These are phyloP conservation scores for Boletus patriciae DNA, from an alignment of 768 basidiomycete species.

Conservation along the genomic window DNA sequence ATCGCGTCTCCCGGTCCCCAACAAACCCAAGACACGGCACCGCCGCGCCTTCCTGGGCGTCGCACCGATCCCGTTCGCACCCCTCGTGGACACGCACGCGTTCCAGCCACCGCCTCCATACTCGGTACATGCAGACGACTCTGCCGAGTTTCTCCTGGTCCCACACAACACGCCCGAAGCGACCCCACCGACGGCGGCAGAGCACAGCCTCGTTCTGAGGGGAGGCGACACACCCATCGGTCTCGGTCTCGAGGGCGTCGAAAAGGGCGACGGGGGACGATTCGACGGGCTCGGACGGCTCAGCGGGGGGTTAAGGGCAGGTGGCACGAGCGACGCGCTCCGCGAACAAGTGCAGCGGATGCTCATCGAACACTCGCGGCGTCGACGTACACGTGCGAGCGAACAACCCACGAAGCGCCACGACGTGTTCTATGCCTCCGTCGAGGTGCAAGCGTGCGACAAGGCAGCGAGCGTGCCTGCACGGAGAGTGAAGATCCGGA, in stretches of 20 bases:
- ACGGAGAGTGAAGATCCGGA: conserved; percentile 9
- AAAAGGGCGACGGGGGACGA: conserved; percentile 22
- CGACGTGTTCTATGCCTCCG: conserved; percentile 31
- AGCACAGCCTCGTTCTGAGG: not conserved
- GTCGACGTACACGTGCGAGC: conserved; percentile 17
- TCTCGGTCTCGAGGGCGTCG: conserved; percentile 29
- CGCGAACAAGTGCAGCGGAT: conserved; percentile 22
- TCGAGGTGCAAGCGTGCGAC: conserved; percentile 8
- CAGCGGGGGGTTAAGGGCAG: conserved; percentile 26
- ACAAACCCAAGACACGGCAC: conserved; percentile 15
- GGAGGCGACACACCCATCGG: conserved; percentile 12
- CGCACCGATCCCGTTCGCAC: conserved; percentile 28
- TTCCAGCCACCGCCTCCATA: conserved; percentile 31
- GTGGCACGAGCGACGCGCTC: conserved; percentile 10
- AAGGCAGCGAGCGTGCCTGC: not conserved
- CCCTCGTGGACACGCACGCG: conserved; percentile 25
- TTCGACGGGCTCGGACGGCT: conserved; percentile 33
- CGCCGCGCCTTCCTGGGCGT: conserved; percentile 14
- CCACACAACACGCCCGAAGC: conserved; percentile 32
- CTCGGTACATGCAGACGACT: conserved; percentile 11
- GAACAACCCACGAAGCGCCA: conserved; percentile 22
- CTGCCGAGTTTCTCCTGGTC: conserved; percentile 16
- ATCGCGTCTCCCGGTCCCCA: conserved; percentile 25
- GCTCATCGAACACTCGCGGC: conserved; percentile 19
- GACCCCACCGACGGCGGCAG: not conserved